phyloP scores from a whole-genome alignment of 768 basidiomycete genomes.

The Tulasnella calospora region DNA sequence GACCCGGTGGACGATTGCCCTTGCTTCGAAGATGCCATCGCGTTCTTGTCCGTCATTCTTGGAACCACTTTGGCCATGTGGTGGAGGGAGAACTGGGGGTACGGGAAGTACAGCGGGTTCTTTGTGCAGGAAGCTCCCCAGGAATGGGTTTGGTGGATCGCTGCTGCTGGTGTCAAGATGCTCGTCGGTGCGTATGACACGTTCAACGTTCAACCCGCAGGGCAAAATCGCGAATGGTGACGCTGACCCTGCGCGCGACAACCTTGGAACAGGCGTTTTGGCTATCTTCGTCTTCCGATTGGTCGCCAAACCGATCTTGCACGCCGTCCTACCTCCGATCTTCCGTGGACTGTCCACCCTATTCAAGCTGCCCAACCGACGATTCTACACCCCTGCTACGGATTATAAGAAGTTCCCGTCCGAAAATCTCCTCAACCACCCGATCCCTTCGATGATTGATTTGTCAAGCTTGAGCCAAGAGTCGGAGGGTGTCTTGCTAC shows the following conservation, averaged over 20 bases:
- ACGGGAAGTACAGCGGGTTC: slow-evolving; percentile 25
- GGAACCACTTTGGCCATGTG: slow-evolving; percentile 70
- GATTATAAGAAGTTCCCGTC: slow-evolving; percentile 69
- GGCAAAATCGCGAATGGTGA: not conserved
- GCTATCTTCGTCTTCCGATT: slow-evolving; percentile 85
- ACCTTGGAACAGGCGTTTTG: slow-evolving; percentile 52
- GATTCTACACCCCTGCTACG: slow-evolving; percentile 88
- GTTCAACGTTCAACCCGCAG: not conserved
- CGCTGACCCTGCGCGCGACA: not conserved
- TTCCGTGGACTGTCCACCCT: slow-evolving; percentile 70
- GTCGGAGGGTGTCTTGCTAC: not conserved
- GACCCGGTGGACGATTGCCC: slow-evolving; percentile 96
- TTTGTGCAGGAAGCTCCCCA: slow-evolving; percentile 26
- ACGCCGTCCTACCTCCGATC: slow-evolving; percentile 70
- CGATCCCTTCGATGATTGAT: slow-evolving; percentile 84
- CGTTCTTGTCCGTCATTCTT: slow-evolving; percentile 76
- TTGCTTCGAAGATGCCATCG: slow-evolving; percentile 96
- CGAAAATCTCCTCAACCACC: slow-evolving; percentile 49
- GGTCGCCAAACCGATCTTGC: slow-evolving; percentile 70
- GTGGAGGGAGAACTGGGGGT: slow-evolving; percentile 40
- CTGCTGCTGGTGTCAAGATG: slow-evolving; percentile 45
- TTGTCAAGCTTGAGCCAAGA: slow-evolving; percentile 43
- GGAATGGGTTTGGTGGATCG: slow-evolving; percentile 37
- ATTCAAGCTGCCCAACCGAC: slow-evolving; percentile 70
- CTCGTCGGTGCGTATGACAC: slow-evolving; percentile 38